Conservation (phyloP, 768 basidiomycete species). For the Royoungia palumana region DNA sequence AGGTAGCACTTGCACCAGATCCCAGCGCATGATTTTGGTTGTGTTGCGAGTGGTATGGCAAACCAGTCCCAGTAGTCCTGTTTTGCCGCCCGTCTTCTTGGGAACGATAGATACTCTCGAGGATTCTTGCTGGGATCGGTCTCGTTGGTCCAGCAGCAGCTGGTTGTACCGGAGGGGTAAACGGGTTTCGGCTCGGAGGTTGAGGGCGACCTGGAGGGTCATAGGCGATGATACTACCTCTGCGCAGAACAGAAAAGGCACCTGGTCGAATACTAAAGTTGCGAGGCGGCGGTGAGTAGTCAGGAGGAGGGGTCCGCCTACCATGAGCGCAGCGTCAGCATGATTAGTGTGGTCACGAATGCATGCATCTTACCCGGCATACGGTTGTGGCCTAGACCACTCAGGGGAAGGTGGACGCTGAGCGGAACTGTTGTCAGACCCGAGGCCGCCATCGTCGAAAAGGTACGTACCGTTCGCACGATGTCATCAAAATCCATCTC, state of each 20-base stretch:
- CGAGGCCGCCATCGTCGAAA: neutral
- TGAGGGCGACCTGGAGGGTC: constrained; percentile 11
- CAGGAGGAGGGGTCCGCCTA: constrained; percentile 26
- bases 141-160: constrained; percentile 8
- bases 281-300: constrained; percentile 18
- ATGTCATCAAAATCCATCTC: constrained; percentile 27
- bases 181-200: constrained; percentile 8
- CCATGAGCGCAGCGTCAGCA: neutral
- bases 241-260: constrained; percentile 13
- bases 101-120: constrained; percentile 22
- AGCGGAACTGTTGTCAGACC: constrained; percentile 4
- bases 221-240: constrained; percentile 2
- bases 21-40: constrained; percentile 2
- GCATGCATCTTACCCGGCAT: constrained; percentile 20
- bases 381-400: constrained; percentile 25
- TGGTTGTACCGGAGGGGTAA: constrained; percentile 10
- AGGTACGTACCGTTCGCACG: constrained; percentile 10
- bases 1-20: neutral
- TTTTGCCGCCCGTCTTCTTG: constrained; percentile 25
- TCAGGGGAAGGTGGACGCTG: constrained; percentile 26
- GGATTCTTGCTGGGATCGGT: constrained; percentile 15
- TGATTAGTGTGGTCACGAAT: neutral
- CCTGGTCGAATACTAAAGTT: constrained; percentile 15
- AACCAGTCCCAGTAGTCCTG: constrained; percentile 4
- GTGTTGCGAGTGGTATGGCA: constrained; percentile 8